Percentiles rank a stretch among this genome's conserved stretches.
Evolutionary conservation across 2,329 filamentous ascomycete species (phyloP).

Genomic region (Penicillium sp.): DNA sequence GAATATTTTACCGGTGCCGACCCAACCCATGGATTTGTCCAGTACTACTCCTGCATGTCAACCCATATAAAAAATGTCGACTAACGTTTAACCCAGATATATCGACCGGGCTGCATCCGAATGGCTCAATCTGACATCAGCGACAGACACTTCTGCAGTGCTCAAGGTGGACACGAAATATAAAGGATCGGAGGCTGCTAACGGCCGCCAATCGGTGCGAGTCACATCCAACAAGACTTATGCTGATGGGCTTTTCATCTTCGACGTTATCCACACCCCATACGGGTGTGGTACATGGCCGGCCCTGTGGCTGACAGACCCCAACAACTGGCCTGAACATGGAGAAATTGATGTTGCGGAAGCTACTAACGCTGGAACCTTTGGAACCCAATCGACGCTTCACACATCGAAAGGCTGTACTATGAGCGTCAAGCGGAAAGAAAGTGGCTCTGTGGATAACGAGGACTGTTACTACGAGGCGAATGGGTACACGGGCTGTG

Average conservation of each 20-base stretch:
- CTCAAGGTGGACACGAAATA: conserved; percentile 56
- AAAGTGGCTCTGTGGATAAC: conserved; percentile 47
- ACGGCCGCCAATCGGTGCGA: conserved; percentile 63
- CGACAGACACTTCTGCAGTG: conserved; percentile 52
- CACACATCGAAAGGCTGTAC: conserved; percentile 58
- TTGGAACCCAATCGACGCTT: conserved; percentile 60
- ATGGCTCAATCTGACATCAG: conserved; percentile 58
- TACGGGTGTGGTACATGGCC: conserved; percentile 65
- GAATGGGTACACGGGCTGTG: conserved; percentile 59
- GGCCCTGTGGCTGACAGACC: conserved; percentile 64
- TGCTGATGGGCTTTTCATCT: conserved; percentile 61
- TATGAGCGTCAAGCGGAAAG: conserved; percentile 53
- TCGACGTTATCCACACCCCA: conserved; percentile 63
- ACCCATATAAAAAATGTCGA: background rate
- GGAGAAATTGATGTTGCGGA: conserved; percentile 66
- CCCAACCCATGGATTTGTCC: conserved; percentile 42
- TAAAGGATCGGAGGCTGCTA: conserved; percentile 44
- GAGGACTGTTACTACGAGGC: conserved; percentile 54
- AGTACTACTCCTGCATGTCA: conserved; percentile 32
- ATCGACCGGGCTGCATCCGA: conserved; percentile 37
- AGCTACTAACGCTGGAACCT: conserved; percentile 53
- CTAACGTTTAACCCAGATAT: conserved; percentile 28
- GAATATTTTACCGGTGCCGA: conserved; percentile 43
- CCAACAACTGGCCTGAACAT: conserved; percentile 59
- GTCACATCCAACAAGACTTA: conserved; percentile 61